Evolutionary conservation across 23 red algal species (phyloP).

Genomic region (Cyanidiococcus yangmingshanensis): DNA sequence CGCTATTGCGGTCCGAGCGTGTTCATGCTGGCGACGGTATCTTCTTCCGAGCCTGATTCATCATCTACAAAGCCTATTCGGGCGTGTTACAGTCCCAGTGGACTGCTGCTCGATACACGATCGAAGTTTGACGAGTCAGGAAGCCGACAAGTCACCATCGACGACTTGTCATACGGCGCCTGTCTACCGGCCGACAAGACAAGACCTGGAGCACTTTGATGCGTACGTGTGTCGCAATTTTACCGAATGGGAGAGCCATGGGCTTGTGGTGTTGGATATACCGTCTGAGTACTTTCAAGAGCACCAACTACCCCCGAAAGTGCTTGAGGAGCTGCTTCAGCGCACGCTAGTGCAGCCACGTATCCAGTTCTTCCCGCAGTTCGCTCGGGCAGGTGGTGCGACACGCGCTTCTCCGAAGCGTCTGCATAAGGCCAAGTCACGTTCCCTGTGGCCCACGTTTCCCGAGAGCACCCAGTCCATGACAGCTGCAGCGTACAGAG

Average conservation of each 20-base stretch:
- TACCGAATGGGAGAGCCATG: constrained; percentile 6
- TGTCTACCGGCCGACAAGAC: background rate
- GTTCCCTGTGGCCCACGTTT: background rate
- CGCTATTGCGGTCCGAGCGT: no score
- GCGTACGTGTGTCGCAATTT: background rate
- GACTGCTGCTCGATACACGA: no score
- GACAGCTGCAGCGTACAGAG: background rate
- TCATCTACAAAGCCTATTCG: no score
- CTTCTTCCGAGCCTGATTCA: no score
- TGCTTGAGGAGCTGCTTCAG: background rate
- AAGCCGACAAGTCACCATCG: no score
- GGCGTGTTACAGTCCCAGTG: no score
- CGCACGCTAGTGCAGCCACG: background rate
- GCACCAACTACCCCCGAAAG: background rate
- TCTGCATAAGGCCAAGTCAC: background rate
- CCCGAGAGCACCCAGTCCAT: background rate
- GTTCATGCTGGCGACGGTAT: no score
- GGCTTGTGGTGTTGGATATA: background rate
- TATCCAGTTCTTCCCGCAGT: constrained; percentile 9
- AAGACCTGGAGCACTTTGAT: constrained; percentile 1
- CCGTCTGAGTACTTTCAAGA: background rate
- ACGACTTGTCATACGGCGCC: no score
- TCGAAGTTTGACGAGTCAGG: no score
- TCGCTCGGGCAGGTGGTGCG: background rate
- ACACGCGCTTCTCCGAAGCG: background rate